phyloP scores from a whole-genome alignment of 345 rosid genomes.

The Firmiana major region DNA sequence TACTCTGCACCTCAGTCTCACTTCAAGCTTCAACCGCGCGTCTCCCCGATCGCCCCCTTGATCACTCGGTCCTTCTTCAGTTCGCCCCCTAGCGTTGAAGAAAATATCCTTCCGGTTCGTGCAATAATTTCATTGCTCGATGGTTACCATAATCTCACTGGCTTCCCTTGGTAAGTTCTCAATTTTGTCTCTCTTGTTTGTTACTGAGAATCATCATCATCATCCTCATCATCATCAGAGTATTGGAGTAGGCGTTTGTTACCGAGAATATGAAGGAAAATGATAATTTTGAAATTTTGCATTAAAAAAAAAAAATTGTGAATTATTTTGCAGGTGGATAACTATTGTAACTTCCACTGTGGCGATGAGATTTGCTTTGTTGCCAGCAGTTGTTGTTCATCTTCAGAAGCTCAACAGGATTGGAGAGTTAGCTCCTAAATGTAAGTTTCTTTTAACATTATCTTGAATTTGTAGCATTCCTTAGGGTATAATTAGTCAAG shows the following conservation, averaged over 20 bases:
- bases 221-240: too few relatives aligned
- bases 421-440: conserved; percentile 53
- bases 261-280: not conserved
- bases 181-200: not conserved
- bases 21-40: conserved; percentile 1
- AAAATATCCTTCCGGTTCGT: conserved; percentile 41
- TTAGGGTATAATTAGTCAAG: not conserved
- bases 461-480: not conserved
- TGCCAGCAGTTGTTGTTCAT: conserved; percentile 68
- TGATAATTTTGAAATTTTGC: not conserved
- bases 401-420: conserved; percentile 56
- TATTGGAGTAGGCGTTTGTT: too few relatives aligned
- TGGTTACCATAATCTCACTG: conserved; percentile 63
- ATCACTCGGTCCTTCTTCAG: conserved; percentile 30
- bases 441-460: conserved; percentile 37
- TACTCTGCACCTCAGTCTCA: conserved; percentile 1
- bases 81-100: conserved; percentile 28
- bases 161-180: conserved; percentile 79
- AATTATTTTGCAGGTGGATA: conserved; percentile 68
- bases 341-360: conserved; percentile 70
- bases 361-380: conserved; percentile 55
- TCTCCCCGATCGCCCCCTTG: conserved; percentile 6
- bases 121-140: conserved; percentile 61
- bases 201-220: not conserved
- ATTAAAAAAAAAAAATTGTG: not conserved